Evolutionary conservation across 179 eudicot species (phyloP).

Genomic region (Pouteria campechiana): DNA sequence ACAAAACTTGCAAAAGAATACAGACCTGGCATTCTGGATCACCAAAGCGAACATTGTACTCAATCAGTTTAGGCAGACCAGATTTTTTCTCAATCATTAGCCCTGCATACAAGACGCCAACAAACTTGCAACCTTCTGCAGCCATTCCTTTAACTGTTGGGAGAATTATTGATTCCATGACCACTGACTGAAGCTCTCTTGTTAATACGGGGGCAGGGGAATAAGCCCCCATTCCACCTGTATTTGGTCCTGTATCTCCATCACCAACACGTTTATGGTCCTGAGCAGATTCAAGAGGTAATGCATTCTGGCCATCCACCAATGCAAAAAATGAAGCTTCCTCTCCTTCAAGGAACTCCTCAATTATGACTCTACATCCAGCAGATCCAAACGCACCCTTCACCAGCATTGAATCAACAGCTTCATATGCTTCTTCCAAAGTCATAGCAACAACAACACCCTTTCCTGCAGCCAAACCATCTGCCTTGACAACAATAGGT

Average conservation of each 20-base stretch:
- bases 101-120: conserved; percentile 87
- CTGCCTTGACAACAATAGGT: conserved; percentile 86
- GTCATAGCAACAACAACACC: conserved; percentile 90
- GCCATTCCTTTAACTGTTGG: conserved; percentile 91
- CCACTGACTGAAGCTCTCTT: conserved; percentile 55
- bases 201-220: conserved; percentile 93
- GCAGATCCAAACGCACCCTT: conserved; percentile 65
- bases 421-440: conserved; percentile 65
- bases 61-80: conserved; percentile 83
- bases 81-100: conserved; percentile 95
- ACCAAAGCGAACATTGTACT: conserved; percentile 92
- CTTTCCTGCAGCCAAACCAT: conserved; percentile 95
- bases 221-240: conserved; percentile 99
- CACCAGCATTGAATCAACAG: conserved; percentile 89
- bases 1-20: too few relatives aligned
- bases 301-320: conserved; percentile 85
- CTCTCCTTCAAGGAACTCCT: conserved; percentile 88
- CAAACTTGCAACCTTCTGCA: conserved; percentile 88
- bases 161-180: conserved; percentile 68
- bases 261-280: conserved; percentile 97
- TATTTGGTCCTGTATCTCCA: conserved; percentile 89
- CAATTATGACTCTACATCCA: conserved; percentile 68
- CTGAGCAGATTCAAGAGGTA: conserved; percentile 91
- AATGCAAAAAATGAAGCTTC: conserved; percentile 92
- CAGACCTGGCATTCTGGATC: conserved; percentile 97